A percentile compares a stretch with the other conserved stretches of the same genome.
Evolutionary conservation across 768 basidiomycete species (phyloP).

Genomic region (Tylopilus felleus): DNA sequence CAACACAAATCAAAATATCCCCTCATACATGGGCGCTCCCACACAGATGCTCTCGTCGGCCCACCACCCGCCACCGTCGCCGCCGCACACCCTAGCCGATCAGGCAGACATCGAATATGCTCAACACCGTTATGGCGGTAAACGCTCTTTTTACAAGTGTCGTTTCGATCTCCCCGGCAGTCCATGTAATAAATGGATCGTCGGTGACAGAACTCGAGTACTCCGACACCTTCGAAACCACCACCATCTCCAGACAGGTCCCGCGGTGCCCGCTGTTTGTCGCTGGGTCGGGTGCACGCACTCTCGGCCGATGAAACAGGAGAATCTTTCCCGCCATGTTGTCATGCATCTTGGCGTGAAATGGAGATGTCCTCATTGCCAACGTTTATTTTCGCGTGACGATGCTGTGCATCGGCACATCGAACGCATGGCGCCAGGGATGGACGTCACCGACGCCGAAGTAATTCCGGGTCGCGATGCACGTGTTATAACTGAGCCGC

Average conservation of each 20-base stretch:
- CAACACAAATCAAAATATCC: background rate
- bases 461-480: conserved; percentile 19
- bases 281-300: conserved; percentile 27
- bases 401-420: conserved; percentile 32
- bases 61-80: background rate
- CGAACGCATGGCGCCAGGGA: conserved; percentile 26
- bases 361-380: conserved; percentile 29
- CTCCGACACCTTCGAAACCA: conserved; percentile 28
- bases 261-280: conserved; percentile 14
- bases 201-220: conserved; percentile 25
- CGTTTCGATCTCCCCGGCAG: conserved; percentile 24
- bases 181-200: conserved; percentile 26
- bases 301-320: conserved; percentile 27
- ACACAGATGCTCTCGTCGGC: background rate
- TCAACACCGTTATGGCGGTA: conserved; percentile 15
- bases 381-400: conserved; percentile 28
- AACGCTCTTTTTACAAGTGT: conserved; percentile 22
- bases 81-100: conserved; percentile 4
- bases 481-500: conserved; percentile 10
- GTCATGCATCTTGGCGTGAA: conserved; percentile 30
- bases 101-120: conserved; percentile 24
- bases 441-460: conserved; percentile 22
- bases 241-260: conserved; percentile 19
- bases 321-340: conserved; percentile 31
- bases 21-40: background rate